Conservation (phyloP, 1,139 yeast genomes). For the Nakaseomyces uthaithaninus region DNA sequence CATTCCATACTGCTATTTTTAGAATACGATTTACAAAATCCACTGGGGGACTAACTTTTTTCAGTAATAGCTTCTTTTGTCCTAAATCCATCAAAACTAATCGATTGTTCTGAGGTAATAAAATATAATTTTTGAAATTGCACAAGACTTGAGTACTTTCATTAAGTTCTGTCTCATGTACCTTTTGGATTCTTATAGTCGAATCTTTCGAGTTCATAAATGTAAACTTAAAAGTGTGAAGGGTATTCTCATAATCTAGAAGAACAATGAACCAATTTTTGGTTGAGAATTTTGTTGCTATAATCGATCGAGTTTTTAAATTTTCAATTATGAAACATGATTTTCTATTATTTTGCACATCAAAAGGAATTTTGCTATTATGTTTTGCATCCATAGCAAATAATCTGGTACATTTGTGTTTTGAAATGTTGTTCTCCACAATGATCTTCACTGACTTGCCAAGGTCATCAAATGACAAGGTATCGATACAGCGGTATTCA, state of each 20-base stretch:
- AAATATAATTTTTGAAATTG: constrained; percentile 52
- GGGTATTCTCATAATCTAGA: constrained; percentile 8
- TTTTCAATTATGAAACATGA: constrained; percentile 10
- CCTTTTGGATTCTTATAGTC: constrained; percentile 34
- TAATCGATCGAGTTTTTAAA: constrained; percentile 14
- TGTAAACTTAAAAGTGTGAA: constrained; percentile 16
- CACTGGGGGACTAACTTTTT: not conserved
- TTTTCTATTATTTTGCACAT: not conserved
- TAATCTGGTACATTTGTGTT: not conserved
- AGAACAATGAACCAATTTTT: constrained; percentile 4
- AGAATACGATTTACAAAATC: constrained; percentile 37
- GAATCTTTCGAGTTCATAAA: constrained; percentile 18
- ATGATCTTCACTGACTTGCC: not conserved
- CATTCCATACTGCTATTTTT: constrained; percentile 42
- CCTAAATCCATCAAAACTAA: constrained; percentile 70
- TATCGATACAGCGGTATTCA: not conserved
- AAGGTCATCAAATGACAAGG: not conserved
- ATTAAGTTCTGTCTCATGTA: constrained; percentile 58
- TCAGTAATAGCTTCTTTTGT: constrained; percentile 60
- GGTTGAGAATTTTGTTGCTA: constrained; percentile 23
- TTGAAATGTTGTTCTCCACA: not conserved
- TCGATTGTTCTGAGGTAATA: constrained; percentile 50
- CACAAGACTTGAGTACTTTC: constrained; percentile 43
- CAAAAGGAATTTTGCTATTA: not conserved
- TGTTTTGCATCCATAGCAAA: not conserved